A percentile compares a stretch with the other conserved stretches of the same genome.
phyloP scores from a whole-genome alignment of 2,329 filamentous ascomycete genomes.

The Lachnum nothofagi region DNA sequence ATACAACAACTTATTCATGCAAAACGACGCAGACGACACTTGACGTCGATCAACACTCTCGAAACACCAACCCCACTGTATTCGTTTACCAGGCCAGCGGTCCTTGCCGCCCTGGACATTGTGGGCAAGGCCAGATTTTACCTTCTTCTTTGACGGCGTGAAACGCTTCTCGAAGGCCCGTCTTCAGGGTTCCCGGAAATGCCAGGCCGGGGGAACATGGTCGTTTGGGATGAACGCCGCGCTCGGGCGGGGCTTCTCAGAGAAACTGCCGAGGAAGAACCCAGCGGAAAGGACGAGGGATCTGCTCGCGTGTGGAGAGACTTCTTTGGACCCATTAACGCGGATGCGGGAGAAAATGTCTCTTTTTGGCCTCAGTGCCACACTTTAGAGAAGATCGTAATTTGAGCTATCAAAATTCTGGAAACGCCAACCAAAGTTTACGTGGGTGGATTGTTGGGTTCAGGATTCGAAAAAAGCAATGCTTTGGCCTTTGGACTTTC shows the following conservation, averaged over 20 bases:
- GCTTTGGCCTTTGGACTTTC: too few relatives aligned
- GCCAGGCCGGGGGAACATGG: slow-evolving; percentile 10
- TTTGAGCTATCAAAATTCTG: neutral
- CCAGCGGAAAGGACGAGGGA: neutral
- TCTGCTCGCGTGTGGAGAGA: neutral
- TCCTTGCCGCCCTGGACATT: slow-evolving; percentile 14
- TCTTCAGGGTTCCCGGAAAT: slow-evolving; percentile 23
- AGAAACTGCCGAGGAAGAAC: slow-evolving; percentile 2
- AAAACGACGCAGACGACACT: slow-evolving; percentile 1
- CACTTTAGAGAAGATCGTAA: neutral
- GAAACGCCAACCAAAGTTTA: neutral
- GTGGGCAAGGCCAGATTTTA: slow-evolving; percentile 3
- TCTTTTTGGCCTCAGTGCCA: neutral
- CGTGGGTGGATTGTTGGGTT: too few relatives aligned
- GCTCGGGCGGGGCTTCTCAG: neutral
- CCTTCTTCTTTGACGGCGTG: slow-evolving; percentile 22
- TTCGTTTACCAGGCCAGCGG: slow-evolving; percentile 18
- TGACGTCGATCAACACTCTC: slow-evolving; percentile 7
- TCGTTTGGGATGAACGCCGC: slow-evolving; percentile 12
- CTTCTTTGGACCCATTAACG: neutral
- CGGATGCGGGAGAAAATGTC: neutral
- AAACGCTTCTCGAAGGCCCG: slow-evolving; percentile 31
- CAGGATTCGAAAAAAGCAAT: too few relatives aligned
- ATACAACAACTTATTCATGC: slow-evolving; percentile 17
- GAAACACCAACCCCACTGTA: slow-evolving; percentile 13